Base-by-base conservation (phyloP, 1,284 basidiomycete species). In the Ganoderma leucocontextum region DNA sequence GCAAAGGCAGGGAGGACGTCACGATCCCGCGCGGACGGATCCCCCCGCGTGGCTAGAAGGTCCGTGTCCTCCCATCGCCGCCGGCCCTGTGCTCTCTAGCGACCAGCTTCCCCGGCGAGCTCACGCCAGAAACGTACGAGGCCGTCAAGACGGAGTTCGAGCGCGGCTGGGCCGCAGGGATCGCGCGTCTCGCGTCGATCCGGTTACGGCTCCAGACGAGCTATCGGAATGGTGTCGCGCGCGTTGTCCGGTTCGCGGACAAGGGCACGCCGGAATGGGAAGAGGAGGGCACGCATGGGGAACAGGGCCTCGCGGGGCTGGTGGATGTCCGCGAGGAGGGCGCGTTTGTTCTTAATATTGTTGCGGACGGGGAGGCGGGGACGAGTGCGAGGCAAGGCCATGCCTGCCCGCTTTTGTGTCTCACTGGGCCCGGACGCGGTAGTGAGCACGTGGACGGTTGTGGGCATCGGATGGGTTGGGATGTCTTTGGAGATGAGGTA, bases 101-200 rank as follows among this genome's bases (percentile, higher is more conserved):
- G 29, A 79, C 82, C n/a, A 85, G 82, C 2, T 70, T 80, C 6
- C 75, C 81, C 2, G 71, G 78, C 7, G 69, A 69, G 15, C 73
- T 82, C 22, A 73, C 77, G 35, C 70, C 75, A 17, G 79, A 81
- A 13, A 80, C 75, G 55, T 82, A 84, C 57, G 75, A 73, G 10
- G 74, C 72, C 19, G 77, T 89, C 64, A 80, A 82, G 17, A 75
- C 75, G 5, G 84, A 86, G 70, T 93, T 91, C 73, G 82, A 83
- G 75, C 80, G 78, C 41, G 91, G 90, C 10, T 92, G 90, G 90
- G 77, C 77, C 2, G 84, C 87, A 68, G 90, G 89, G 10, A 75
- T 90, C 61, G 75, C 78, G 29, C 83, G 83, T 60, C 80, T 90
- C 33, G 76, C 75, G 25, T 80, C 81, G 7, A 82, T 81, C 13